A percentile compares a stretch with the other conserved stretches of the same genome.
These are phyloP conservation scores for Zea luxurians DNA, from an alignment of 176 grass and related monocot species.

Conservation along the genomic window DNA sequence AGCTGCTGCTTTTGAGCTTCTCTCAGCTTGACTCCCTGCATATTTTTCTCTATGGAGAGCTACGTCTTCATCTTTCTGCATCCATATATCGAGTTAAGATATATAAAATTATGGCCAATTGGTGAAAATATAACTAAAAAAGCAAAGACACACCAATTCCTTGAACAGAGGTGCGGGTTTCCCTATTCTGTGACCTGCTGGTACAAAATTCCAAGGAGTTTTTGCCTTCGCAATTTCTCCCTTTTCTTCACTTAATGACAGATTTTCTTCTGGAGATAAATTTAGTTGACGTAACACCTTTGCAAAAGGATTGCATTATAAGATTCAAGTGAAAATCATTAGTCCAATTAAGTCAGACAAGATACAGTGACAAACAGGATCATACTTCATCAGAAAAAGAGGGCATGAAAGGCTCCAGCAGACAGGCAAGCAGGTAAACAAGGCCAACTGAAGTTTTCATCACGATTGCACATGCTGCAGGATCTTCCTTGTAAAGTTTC, in stretches of 20 bases:
- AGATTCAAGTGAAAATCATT: conserved; percentile 1
- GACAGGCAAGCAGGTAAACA: conserved; percentile 88
- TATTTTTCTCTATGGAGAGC: conserved; percentile 65
- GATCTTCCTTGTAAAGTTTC: conserved; percentile 91
- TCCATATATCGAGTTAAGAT: conserved; percentile 26
- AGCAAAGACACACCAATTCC: conserved; percentile 60
- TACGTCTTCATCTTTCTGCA: conserved; percentile 87
- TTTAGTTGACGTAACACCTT: conserved; percentile 82
- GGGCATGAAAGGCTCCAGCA: conserved; percentile 90
- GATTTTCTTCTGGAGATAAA: conserved; percentile 49
- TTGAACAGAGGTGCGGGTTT: conserved; percentile 85
- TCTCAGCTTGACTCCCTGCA: conserved; percentile 86
- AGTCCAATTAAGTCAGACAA: neutral
- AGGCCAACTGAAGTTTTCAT: conserved; percentile 92
- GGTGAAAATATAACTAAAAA: conserved; percentile 3
- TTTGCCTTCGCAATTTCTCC: conserved; percentile 63
- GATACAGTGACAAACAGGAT: conserved; percentile 27
- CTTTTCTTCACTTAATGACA: conserved; percentile 82
- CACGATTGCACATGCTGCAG: conserved; percentile 68
- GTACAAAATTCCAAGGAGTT: conserved; percentile 78
- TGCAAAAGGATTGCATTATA: conserved; percentile 4
- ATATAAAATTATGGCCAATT: conserved; percentile 13
- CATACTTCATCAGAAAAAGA: conserved; percentile 83
- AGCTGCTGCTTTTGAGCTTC: conserved; percentile 64
- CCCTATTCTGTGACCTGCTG: conserved; percentile 79